Percentiles rank a stretch among this genome's conserved stretches.
Evolutionary conservation across 2,329 filamentous ascomycete species (phyloP).

Genomic region (Diaporthe batatas): DNA sequence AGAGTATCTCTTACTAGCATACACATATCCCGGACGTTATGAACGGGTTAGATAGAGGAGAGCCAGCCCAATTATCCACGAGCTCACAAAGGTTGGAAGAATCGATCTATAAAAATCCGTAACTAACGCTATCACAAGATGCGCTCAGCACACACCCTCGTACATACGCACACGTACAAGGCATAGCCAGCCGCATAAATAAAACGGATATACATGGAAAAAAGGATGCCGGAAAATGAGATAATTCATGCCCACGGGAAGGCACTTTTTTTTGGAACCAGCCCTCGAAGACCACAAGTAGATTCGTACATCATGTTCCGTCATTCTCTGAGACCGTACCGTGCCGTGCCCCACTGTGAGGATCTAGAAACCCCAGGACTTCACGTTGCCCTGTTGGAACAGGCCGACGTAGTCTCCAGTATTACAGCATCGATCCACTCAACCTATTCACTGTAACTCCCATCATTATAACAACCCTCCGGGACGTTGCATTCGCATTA

Average conservation of each 20-base stretch:
- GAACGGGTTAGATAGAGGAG: background rate
- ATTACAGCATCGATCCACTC: slow-evolving; percentile 23
- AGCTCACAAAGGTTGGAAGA: background rate
- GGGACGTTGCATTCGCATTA: slow-evolving; percentile 18
- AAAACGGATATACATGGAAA: slow-evolving; percentile 26
- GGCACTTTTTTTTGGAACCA: slow-evolving; percentile 12
- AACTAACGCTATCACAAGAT: slow-evolving; percentile 25
- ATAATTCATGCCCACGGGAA: slow-evolving; percentile 10
- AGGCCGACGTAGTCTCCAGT: slow-evolving; percentile 25
- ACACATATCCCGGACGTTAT: too few relatives aligned
- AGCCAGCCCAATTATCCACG: background rate
- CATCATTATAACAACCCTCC: slow-evolving; percentile 6
- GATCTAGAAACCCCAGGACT: slow-evolving; percentile 14
- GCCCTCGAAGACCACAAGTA: slow-evolving; percentile 24
- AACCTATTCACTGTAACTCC: background rate
- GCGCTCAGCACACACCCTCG: background rate
- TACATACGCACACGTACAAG: background rate
- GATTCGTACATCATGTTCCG: slow-evolving; percentile 16
- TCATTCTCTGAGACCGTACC: slow-evolving; percentile 4
- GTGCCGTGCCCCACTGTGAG: slow-evolving; percentile 1
- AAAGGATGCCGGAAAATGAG: slow-evolving; percentile 6
- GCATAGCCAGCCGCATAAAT: slow-evolving; percentile 11
- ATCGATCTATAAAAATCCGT: slow-evolving; percentile 24
- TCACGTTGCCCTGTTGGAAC: slow-evolving; percentile 1
- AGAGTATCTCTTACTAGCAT: background rate